A percentile compares a stretch with the other conserved stretches of the same genome.
These are phyloP conservation scores for Russula vinacea DNA, from an alignment of 768 basidiomycete species.

Conservation along the genomic window DNA sequence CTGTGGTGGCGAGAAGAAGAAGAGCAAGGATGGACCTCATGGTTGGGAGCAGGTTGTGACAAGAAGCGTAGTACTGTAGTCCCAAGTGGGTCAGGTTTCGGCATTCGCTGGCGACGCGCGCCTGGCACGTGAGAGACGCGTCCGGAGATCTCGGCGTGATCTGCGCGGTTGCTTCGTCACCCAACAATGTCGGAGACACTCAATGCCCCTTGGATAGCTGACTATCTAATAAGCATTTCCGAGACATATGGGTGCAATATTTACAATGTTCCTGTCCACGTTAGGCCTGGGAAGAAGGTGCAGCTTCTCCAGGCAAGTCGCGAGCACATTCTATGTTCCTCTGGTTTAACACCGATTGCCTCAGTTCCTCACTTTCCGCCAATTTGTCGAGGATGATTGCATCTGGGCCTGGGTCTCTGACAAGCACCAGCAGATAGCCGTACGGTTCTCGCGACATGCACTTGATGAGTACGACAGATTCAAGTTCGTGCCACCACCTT, in stretches of 20 bases:
- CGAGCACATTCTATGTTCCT: slow-evolving; percentile 6
- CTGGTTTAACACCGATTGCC: not conserved
- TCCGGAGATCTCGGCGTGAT: not conserved
- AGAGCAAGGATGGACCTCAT: slow-evolving; percentile 22
- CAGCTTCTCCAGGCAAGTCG: slow-evolving; percentile 55
- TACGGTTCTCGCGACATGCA: slow-evolving; percentile 55
- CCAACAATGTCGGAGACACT: slow-evolving; percentile 41
- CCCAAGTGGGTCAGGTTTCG: not conserved
- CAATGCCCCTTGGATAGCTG: slow-evolving; percentile 52
- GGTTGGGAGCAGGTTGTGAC: not conserved
- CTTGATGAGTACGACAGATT: slow-evolving; percentile 44
- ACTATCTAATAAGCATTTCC: slow-evolving; percentile 50
- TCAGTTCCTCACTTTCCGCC: slow-evolving; percentile 56
- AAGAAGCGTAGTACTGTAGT: too few relatives aligned
- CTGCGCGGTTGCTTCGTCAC: not conserved
- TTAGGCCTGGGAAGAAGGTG: slow-evolving; percentile 47
- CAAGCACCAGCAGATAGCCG: slow-evolving; percentile 47
- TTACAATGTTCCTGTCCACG: slow-evolving; percentile 35
- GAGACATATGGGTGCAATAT: slow-evolving; percentile 52
- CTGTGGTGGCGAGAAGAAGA: slow-evolving; percentile 13
- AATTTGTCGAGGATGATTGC: slow-evolving; percentile 39
- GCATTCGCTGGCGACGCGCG: not conserved
- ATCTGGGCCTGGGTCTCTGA: slow-evolving; percentile 68
- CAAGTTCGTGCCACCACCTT: slow-evolving; percentile 31
- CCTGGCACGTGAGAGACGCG: slow-evolving; percentile 11